Conservation (phyloP, 2,329 filamentous ascomycete species). For the Aspergillus transmontanensis region DNA sequence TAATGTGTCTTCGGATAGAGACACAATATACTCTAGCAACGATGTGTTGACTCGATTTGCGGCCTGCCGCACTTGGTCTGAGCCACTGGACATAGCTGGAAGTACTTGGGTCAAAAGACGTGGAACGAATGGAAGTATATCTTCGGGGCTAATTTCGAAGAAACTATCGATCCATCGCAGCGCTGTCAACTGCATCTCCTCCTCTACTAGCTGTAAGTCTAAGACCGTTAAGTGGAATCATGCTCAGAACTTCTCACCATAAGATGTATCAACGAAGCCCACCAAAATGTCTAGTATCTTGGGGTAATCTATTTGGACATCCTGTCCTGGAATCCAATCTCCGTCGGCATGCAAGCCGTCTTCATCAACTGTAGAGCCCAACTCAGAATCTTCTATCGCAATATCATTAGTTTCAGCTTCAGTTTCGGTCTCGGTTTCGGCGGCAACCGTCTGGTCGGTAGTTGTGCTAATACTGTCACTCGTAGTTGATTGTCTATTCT, state of each 20-base stretch:
- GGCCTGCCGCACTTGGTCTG: constrained; percentile 84
- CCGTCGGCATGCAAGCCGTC: constrained; percentile 69
- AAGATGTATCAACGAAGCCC: constrained; percentile 79
- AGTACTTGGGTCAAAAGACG: constrained; percentile 88
- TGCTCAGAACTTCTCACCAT: constrained; percentile 55
- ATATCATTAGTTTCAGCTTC: constrained; percentile 53
- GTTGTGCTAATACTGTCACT: constrained; percentile 66
- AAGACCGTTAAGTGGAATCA: not conserved
- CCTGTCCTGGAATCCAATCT: constrained; percentile 96
- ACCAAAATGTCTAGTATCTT: constrained; percentile 91
- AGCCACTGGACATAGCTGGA: constrained; percentile 88
- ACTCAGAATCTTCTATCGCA: constrained; percentile 53
- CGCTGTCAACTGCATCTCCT: constrained; percentile 88
- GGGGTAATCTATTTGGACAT: constrained; percentile 90
- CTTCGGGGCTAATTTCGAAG: constrained; percentile 94
- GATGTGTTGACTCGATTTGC: constrained; percentile 88
- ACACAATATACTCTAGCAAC: constrained; percentile 92
- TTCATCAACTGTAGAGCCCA: constrained; percentile 53
- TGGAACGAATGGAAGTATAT: constrained; percentile 92
- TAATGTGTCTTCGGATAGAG: constrained; percentile 71
- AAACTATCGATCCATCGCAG: constrained; percentile 95
- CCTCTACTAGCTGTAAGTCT: constrained; percentile 57
- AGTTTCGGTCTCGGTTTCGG: constrained; percentile 24
- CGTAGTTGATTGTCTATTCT: constrained; percentile 69
- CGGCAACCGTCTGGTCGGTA: constrained; percentile 48